Conservation (phyloP, 305 asterid species). For the Solanum chacoense region DNA sequence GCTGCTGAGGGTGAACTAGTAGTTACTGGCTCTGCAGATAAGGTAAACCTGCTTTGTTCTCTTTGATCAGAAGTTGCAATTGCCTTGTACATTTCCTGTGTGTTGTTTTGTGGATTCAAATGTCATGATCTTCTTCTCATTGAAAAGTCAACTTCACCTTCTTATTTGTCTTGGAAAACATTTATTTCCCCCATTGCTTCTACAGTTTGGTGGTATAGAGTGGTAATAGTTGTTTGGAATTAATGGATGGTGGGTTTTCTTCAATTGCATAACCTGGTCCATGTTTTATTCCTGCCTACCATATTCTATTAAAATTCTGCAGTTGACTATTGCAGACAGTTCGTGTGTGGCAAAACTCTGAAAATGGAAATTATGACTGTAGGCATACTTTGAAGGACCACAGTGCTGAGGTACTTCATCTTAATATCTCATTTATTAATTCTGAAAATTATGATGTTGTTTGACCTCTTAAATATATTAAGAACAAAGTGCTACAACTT, state of each 20-base stretch:
- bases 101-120: not conserved
- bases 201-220: not conserved
- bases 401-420: conserved; percentile 58
- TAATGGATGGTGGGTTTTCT: not conserved
- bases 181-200: not conserved
- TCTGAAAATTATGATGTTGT: not conserved
- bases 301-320: not conserved
- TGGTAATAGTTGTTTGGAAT: not conserved
- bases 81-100: not conserved
- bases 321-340: conserved; percentile 55
- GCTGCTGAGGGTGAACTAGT: conserved; percentile 65
- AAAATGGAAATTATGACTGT: conserved; percentile 60
- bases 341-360: conserved; percentile 85
- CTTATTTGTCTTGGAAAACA: not conserved
- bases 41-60: conserved; percentile 30
- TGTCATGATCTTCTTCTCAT: not conserved
- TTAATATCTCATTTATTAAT: not conserved
- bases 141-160: not conserved
- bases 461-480: not conserved
- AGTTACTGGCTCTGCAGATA: conserved; percentile 86
- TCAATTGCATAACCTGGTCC: not conserved
- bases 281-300: not conserved
- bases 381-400: conserved; percentile 76
- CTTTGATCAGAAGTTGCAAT: not conserved
- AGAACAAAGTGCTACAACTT: not conserved